A percentile compares a stretch with the other conserved stretches of the same genome.
These are phyloP conservation scores for Ophiostoma himal-ulmi DNA, from an alignment of 2,329 filamentous ascomycete genomes.

Conservation along the genomic window DNA sequence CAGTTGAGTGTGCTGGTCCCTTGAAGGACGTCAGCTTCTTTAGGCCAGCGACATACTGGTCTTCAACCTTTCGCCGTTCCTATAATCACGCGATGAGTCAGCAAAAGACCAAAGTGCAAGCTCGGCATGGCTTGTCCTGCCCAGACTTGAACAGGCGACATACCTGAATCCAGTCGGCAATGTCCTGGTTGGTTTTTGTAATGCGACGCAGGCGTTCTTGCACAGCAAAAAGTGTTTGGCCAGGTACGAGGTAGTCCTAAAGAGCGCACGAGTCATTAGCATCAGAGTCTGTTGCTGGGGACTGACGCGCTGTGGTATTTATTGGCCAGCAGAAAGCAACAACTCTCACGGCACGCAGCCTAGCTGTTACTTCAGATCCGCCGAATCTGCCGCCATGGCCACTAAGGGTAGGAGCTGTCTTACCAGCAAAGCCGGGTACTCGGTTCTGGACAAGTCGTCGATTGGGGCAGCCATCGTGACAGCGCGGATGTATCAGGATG, in stretches of 20 bases:
- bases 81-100: conserved; percentile 35
- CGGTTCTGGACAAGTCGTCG: conserved; percentile 74
- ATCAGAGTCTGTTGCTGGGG: neutral
- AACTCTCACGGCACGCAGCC: neutral
- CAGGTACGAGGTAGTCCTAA: conserved; percentile 73
- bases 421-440: conserved; percentile 94
- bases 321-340: neutral
- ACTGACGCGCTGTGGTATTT: neutral
- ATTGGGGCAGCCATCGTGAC: conserved; percentile 38
- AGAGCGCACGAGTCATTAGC: conserved; percentile 21
- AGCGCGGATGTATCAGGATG: neutral
- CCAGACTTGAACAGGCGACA: conserved; percentile 53
- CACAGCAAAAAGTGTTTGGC: conserved; percentile 73
- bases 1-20: conserved; percentile 67
- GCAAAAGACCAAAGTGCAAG: neutral
- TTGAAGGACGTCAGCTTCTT: conserved; percentile 72
- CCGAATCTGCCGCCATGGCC: neutral
- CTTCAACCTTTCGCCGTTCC: conserved; percentile 90
- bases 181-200: conserved; percentile 76
- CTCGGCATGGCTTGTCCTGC: neutral
- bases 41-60: conserved; percentile 76
- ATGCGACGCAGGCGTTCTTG: conserved; percentile 86
- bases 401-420: conserved; percentile 29
- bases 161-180: conserved; percentile 98
- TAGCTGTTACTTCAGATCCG: no score